Evolutionary conservation across 2,329 filamentous ascomycete species (phyloP).

Genomic region (Sporothrix pseudoabietina): DNA sequence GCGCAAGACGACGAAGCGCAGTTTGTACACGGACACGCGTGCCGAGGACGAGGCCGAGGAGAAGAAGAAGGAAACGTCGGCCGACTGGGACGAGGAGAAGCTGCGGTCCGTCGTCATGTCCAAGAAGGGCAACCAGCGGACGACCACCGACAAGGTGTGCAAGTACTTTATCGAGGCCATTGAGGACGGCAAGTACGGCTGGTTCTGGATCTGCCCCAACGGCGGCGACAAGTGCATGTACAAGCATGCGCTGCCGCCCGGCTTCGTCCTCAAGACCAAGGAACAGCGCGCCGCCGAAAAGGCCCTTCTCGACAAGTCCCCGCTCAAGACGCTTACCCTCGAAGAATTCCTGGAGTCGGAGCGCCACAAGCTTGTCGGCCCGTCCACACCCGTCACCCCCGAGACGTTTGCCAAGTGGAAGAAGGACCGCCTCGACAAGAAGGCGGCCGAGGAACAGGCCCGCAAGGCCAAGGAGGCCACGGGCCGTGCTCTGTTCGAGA

Average conservation of each 20-base stretch:
- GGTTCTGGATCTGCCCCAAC: conserved; percentile 99
- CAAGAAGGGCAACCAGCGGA: conserved; percentile 96
- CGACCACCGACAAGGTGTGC: conserved; percentile 97
- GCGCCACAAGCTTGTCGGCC: conserved; percentile 90
- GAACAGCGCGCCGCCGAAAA: conserved; percentile 96
- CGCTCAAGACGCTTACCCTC: conserved; percentile 88
- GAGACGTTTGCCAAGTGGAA: conserved; percentile 98
- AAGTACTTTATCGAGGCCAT: conserved; percentile 97
- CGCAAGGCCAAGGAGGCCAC: conserved; percentile 93
- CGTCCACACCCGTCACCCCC: conserved; percentile 86
- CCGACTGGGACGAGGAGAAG: conserved; percentile 98
- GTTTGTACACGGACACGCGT: conserved; percentile 83
- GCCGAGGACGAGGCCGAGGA: conserved; percentile 67
- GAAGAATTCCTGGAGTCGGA: conserved; percentile 98
- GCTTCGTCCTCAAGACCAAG: conserved; percentile 96
- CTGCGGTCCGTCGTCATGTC: conserved; percentile 85
- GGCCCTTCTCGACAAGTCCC: conserved; percentile 92
- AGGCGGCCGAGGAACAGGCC: conserved; percentile 89
- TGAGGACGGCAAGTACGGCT: conserved; percentile 97
- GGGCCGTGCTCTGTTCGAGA: conserved; percentile 92
- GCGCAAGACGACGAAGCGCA: conserved; percentile 89
- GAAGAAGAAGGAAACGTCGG: conserved; percentile 90
- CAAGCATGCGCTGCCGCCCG: conserved; percentile 89
- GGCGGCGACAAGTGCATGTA: conserved; percentile 99
- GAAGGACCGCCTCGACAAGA: conserved; percentile 90